Base-by-base conservation (phyloP, 768 basidiomycete genomes). In the Mycena haematopus region DNA sequence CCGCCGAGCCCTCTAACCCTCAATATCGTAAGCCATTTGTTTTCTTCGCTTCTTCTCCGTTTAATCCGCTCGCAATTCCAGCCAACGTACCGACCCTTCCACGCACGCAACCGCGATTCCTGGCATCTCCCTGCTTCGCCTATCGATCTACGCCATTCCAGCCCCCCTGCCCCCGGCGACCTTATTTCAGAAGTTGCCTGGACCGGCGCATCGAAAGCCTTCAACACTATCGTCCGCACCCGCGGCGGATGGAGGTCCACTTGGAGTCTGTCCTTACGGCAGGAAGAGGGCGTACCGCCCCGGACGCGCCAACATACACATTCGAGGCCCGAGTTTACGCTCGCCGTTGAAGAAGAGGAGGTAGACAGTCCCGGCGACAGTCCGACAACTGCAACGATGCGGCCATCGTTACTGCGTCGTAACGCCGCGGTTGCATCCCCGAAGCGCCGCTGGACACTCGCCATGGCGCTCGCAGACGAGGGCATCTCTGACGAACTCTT, bases 381-480 rank as follows among this genome's bases (percentile, higher is more conserved):
- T 35, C 56, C 63, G 25, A 29, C 22, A n/a, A 42, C 47, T 15
- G 7, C 46, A 15, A 6, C 52, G 44, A 4, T 5, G 3, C 62
- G 54, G 0, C 63, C 64, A 5, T 53, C 68, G 21, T 33, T 66
- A 3, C 36, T 55, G 17, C 58, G 67, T 8, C 62, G 49, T 17
- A n/a, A 58, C 33, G 66, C 66, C 21, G 55, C 44, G 7, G 33
- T 10, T 11, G 52, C 38, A 1, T 57, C 58, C 6, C 62, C 62
- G 1, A 67, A 61, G 33, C 63, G 67, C 29, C 67, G 69, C 7
- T 71, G 68, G 70, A 74, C 71, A 3, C 65, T 78, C 50, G 72
- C 72, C 5, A 77, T 75, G 58, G 79, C 76, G 14, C 68, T 80
- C 31, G 76, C 73, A 21, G 78, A 79, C n/a, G 78, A 80, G 24